Base-by-base conservation (phyloP, 2,329 filamentous ascomycete genomes). In the Westerdykella ornata region DNA sequence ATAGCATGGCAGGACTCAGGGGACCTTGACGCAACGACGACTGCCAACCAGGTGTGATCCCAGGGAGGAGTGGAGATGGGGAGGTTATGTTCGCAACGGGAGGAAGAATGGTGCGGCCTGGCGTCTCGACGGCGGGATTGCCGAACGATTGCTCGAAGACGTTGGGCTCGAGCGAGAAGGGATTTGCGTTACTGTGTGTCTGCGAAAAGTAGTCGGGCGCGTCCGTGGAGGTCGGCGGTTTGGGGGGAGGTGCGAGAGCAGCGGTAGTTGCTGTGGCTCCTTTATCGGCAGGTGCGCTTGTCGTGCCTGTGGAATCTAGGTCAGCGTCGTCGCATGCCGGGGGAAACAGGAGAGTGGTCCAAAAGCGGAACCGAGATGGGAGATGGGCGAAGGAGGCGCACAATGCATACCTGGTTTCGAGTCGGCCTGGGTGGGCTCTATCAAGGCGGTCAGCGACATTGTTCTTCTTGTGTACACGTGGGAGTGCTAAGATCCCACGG, bases 81-180 rank as follows among this genome's bases (percentile, higher is more conserved):
- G 92, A 97, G 17, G 92, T 94, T 56, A 98, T 77, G 48, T 88
- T 79, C 35, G 88, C 88, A 53, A 97, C 88, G 13, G 89, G 85
- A 38, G 92, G 92, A 48, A 98, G 74, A 59, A 95, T 83, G 30
- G 77, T 75, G 59, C 82, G 74, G 34, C 58, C 60, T 13, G 90
- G 88, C 22, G 90, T 94, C 65, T 94, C 87, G 54, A 80, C 70
- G 36, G 74, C 77, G 17, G 68, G 74, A 30, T 72, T 75, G 32
- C 80, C 82, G 64, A 98, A 98, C 5, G 90, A 96, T 68, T 92
- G 87, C 66, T 97, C 92, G 60, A 98, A 97, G 7, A 92, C 90
- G 68, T 98, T 97, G 45, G 88, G 88, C 72, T 97, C 92, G 65
- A 85, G 78, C 56, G 78, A 82, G 62, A 88, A 70, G 46, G 73